These are phyloP conservation scores for Ceratobasidium sp. DNA, from an alignment of 1,284 basidiomycete genomes.

Conservation along the genomic window DNA sequence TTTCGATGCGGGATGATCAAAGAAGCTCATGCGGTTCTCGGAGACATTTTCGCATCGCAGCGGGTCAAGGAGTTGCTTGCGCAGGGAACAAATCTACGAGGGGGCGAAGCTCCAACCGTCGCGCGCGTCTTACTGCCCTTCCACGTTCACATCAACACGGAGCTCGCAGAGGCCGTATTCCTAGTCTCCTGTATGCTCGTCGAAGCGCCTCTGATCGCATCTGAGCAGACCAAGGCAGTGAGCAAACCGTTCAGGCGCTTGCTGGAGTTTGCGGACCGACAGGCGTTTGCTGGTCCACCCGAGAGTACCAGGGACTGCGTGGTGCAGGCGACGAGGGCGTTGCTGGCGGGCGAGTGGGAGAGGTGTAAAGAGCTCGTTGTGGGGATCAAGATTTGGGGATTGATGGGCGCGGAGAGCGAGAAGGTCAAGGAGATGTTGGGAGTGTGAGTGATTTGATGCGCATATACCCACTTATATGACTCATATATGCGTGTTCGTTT, in stretches of 20 bases:
- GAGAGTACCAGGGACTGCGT: conserved; percentile 99
- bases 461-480: neutral
- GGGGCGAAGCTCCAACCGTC: conserved; percentile 96
- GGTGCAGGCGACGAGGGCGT: conserved; percentile 98
- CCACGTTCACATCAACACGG: conserved; percentile 99
- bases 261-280: conserved; percentile 96
- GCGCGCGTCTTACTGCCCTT: conserved; percentile 98
- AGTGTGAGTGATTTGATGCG: conserved; percentile 68
- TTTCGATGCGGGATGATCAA: conserved; percentile 96
- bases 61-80: conserved; percentile 97
- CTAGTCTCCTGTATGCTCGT: conserved; percentile 98
- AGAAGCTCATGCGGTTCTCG: conserved; percentile 92
- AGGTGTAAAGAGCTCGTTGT: conserved; percentile 92
- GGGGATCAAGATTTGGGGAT: conserved; percentile 97
- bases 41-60: conserved; percentile 96
- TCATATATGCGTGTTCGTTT: neutral
- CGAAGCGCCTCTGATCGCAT: conserved; percentile 95
- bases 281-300: conserved; percentile 98
- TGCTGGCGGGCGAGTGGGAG: conserved; percentile 98
- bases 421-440: conserved; percentile 95
- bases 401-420: conserved; percentile 86
- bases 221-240: conserved; percentile 90
- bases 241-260: conserved; percentile 96
- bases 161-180: conserved; percentile 97
- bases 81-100: conserved; percentile 85